Base-by-base conservation (phyloP, 108 stramenopile genomes). In the Cyclostephanos invisitatus region DNA sequence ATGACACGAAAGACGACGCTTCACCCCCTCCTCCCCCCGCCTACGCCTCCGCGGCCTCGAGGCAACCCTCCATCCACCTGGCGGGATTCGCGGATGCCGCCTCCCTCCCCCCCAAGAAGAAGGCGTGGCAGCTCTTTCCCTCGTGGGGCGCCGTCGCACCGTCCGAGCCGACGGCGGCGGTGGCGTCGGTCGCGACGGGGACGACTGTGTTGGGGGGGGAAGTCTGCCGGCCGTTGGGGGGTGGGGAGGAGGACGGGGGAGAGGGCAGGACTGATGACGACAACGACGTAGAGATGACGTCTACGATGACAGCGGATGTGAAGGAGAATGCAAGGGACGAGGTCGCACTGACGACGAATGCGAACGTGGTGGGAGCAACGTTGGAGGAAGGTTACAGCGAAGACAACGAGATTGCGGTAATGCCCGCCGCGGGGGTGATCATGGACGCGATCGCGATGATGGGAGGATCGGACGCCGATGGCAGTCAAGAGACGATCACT, bases 51-150 rank as follows among this genome's bases (percentile, higher is more conserved):
- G 1, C 55, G 5, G 51, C 51, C 20, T 2, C 51, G 22, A 51
- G 2, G 11, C 27, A 2, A 20, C 48, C 62, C n/a, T 10, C 60
- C 24, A 60, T 68, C 60, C 59, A 38, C 32, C 44, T 72, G 7
- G 70, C 64, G 1, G 77, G 77, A 25, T 78, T 78, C 35, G 77
- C 77, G 1, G 77, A 78, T 48, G 64, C 77, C 22, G 28, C 69
- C 49, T 42, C 77, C 11, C 17, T 57, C 36, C 14, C 22, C 25
- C 47, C 24, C 63, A 14, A 64, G 22, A 64, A 59, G 32, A 59
- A n/a, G 28, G 15, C 18, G 14, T 37, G n/a, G 37, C 40, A 29
- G 17, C 18, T 8, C 64, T 44, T 18, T 15, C 3, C 0, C 22
- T 20, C 25, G 9, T 56, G 32, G 27, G 22, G 55, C 56, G 17